Base-by-base conservation (phyloP, 768 basidiomycete genomes). In the Russula griseocarnosa region DNA sequence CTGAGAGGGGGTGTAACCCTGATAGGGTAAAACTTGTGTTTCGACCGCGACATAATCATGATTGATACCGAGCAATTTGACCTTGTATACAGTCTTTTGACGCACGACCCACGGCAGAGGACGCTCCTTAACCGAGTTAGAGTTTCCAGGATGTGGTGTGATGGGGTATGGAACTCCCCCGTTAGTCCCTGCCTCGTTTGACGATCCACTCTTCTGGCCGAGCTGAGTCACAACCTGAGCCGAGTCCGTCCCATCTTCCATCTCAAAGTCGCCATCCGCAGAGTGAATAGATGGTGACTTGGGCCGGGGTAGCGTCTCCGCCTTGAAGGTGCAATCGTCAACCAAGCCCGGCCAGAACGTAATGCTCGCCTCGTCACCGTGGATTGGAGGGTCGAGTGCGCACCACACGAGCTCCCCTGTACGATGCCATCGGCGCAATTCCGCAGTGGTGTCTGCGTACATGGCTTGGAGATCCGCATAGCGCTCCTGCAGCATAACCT, bases 331-430 rank as follows among this genome's bases (percentile, higher is more conserved):
- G 18, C 79, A 72, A 61, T 86, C 82, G 20, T 86, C 80, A 9
- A 92, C 80, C 24, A 91, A 69, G 1, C 82, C 88, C 1, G 90
- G 90, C 91, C 91, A 93, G 69, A 83, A 86, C 28, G 74, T 70
- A 66, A 93, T 87, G n/a, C 69, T 69, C 55, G 80, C 77, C 20
- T 75, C 76, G 1, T 75, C 71, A 1, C 79, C 79, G 3, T 71
- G 67, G 44, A 90, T 85, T 0, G 85, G 77, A 10, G 76, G 71
- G 44, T 77, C 73, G 36, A 92, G 74, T 11, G 79, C 78, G 60
- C 84, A 87, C 87, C 89, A 91, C 11, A 92, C 76, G 40, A 90
- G 71, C 73, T 92, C 91, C 38, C 83, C 83, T 16, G 82, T 79
- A 64, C 91, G 81, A 70, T 82, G 87, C 82, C 81, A 85, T 59